Evolutionary conservation across 2,329 filamentous ascomycete genomes (phyloP).

Genomic region (Alternaria postmessia): DNA sequence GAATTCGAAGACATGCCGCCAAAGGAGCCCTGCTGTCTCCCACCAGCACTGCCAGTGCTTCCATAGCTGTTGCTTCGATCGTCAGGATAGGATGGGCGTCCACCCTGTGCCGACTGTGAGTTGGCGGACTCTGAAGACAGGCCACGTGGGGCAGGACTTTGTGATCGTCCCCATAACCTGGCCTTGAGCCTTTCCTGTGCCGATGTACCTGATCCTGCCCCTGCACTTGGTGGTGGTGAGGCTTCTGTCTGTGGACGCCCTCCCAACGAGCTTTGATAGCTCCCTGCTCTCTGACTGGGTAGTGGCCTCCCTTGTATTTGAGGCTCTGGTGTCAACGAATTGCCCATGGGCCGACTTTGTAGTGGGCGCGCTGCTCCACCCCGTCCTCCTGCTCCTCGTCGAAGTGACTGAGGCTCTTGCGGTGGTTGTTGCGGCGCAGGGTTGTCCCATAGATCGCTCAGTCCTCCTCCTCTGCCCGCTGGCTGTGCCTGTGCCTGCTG

Average conservation of each 20-base stretch:
- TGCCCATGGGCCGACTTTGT: slow-evolving; percentile 40
- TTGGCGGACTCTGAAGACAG: slow-evolving; percentile 31
- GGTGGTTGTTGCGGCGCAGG: slow-evolving; percentile 50
- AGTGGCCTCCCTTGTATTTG: slow-evolving; percentile 64
- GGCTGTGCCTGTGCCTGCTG: slow-evolving; percentile 38
- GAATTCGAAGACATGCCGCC: slow-evolving; percentile 43
- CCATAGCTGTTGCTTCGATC: slow-evolving; percentile 44
- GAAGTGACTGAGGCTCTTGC: slow-evolving; percentile 53
- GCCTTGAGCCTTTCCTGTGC: slow-evolving; percentile 86
- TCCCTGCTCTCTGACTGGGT: slow-evolving; percentile 76
- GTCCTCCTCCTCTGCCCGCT: slow-evolving; percentile 53
- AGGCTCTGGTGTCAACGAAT: slow-evolving; percentile 45
- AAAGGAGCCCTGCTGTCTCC: slow-evolving; percentile 39
- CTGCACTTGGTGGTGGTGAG: slow-evolving; percentile 51
- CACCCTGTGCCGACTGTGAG: slow-evolving; percentile 27
- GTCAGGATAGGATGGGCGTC: slow-evolving; percentile 42
- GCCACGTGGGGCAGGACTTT: slow-evolving; percentile 59
- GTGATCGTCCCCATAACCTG: slow-evolving; percentile 73
- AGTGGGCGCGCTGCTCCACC: slow-evolving; percentile 46
- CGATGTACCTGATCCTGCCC: slow-evolving; percentile 56
- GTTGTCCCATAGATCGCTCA: slow-evolving; percentile 68
- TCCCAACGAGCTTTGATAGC: slow-evolving; percentile 68
- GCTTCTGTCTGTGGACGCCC: slow-evolving; percentile 47
- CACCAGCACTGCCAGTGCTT: slow-evolving; percentile 33
- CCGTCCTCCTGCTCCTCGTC: slow-evolving; percentile 54